Evolutionary conservation across 2,329 filamentous ascomycete genomes (phyloP).

Genomic region (Neocatenulostroma microsporum): DNA sequence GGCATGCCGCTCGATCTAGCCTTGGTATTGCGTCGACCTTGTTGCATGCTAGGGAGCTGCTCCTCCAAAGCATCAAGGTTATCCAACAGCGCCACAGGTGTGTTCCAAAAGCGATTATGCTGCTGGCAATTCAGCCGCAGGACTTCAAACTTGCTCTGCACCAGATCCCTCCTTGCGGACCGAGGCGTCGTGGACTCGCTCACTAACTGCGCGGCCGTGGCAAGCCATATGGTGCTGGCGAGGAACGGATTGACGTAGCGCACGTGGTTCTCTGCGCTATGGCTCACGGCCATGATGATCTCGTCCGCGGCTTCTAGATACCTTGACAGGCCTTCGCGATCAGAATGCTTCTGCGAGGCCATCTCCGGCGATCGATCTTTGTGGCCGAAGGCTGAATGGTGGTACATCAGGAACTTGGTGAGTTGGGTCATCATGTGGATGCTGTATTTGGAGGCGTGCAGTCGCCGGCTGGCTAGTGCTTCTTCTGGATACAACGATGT

Average conservation of each 20-base stretch:
- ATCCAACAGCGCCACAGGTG: no score
- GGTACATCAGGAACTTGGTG: background rate
- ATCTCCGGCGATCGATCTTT: background rate
- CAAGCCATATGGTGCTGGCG: conserved; percentile 1
- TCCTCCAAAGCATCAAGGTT: no score
- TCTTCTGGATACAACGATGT: no score
- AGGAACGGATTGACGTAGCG: background rate
- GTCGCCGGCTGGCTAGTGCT: background rate
- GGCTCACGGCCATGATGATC: background rate
- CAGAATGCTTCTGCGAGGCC: background rate
- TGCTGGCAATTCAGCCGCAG: no score
- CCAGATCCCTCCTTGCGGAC: background rate
- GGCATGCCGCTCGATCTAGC: no score
- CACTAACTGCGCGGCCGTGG: background rate
- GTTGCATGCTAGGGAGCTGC: no score
- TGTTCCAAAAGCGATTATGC: no score
- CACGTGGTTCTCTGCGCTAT: background rate
- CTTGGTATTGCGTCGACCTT: no score
- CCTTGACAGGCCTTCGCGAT: background rate
- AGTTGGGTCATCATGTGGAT: conserved; percentile 1
- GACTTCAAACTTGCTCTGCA: background rate
- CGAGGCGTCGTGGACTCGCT: background rate
- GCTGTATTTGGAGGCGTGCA: background rate
- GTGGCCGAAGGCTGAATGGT: background rate
- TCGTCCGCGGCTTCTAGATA: conserved; percentile 3